Base-by-base conservation (phyloP, 2,329 filamentous ascomycete genomes). In the Tolypocladium album region DNA sequence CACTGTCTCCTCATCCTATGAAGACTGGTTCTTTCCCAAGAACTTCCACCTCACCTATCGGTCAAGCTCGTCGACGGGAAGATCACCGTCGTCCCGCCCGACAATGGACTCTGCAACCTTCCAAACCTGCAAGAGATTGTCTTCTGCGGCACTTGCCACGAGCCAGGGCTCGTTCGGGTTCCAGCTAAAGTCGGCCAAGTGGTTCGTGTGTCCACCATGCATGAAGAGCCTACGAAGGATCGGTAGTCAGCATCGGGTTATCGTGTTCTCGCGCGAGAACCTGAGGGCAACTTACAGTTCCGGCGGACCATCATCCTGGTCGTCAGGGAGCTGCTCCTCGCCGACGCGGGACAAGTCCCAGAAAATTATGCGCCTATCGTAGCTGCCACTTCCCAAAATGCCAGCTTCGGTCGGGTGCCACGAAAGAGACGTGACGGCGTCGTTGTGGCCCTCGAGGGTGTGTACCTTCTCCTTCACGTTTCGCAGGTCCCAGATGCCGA, bases 141-240 rank as follows among this genome's bases (percentile, higher is more conserved):
- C 94, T 72, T 99, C 95, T 0, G 93, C 94, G 20, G 94, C 92
- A 62, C 90, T 96, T 73, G 92, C 92, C 66, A 99, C 89, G 59
- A 97, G 85, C 95, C 95, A 99, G 5, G 93, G 92, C 69, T 97
- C 92, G 71, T 96, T 96, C 66, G 86, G 85, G 75, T 99, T 99
- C 93, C 93, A 99, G 76, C 89, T 93, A 70, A 99, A 99, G 75
- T 99, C 95, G 42, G 90, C 92, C 63, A 99, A 85, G 66, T 95
- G 89, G 76, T 97, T 97, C 13, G 94, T 99, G 78, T 99, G 95
- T 39, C 94, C 94, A 62, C 94, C 94, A 69, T 99, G 94, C 92
- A 99, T 97, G 76, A 99, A 99, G 1, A 99, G 79, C 55, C 89
- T 92, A 61, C 7, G 47, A 53, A 13, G 58, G 40, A 7, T 22